Conservation (phyloP, 139 green algal species). For the Mychonastes homosphaera region DNA sequence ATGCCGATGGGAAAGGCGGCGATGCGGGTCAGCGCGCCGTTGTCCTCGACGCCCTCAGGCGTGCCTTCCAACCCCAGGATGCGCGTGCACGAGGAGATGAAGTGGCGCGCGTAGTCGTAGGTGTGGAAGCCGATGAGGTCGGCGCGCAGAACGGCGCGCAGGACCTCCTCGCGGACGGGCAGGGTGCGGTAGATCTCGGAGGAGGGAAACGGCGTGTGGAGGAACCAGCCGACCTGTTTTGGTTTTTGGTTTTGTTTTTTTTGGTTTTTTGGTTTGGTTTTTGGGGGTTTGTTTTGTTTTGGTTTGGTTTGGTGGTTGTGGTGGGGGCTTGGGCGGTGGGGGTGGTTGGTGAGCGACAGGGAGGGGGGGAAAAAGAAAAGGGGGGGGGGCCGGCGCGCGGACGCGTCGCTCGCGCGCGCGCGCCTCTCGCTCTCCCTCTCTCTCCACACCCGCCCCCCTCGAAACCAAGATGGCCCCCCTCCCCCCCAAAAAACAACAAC, state of each 20-base stretch:
- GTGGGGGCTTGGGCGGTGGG: no score
- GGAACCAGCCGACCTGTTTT: constrained; percentile 75
- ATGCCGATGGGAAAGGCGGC: constrained; percentile 95
- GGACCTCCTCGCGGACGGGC: constrained; percentile 73
- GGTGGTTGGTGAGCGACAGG: no score
- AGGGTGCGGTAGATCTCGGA: constrained; percentile 47
- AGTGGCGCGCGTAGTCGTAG: constrained; percentile 92
- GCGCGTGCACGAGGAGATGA: constrained; percentile 81
- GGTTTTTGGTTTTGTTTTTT: neutral
- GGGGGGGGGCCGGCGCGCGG: no score
- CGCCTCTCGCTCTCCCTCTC: no score
- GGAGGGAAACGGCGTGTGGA: constrained; percentile 83
- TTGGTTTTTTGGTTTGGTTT: neutral
- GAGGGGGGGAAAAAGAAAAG: no score
- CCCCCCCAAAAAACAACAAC: neutral
- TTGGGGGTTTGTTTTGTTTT: neutral
- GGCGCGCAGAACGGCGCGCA: constrained; percentile 67
- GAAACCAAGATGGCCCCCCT: no score
- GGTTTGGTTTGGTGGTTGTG: neutral
- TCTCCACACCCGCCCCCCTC: no score
- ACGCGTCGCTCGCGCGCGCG: no score
- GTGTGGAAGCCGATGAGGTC: constrained; percentile 91
- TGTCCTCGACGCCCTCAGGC: constrained; percentile 87
- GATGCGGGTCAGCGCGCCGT: constrained; percentile 71
- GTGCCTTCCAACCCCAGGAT: constrained; percentile 88